Base-by-base conservation (phyloP, 306 rosid species). In the Rosa chinensis region DNA sequence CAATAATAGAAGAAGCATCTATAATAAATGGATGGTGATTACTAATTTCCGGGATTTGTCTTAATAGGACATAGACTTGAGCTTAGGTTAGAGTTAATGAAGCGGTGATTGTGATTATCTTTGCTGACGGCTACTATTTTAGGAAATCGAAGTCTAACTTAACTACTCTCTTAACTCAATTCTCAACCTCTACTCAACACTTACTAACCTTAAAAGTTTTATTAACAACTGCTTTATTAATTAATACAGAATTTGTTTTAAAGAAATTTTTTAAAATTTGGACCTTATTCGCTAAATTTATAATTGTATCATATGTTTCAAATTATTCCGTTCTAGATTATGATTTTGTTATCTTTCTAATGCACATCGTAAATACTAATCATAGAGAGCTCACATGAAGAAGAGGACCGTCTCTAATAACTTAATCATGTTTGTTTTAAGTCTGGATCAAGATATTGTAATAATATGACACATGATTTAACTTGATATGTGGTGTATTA, bases 31-130 rank as follows among this genome's bases (percentile, higher is more conserved):
- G 28, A 43, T 44, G 43, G 28, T 61, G 78, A 45, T 44, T 1
- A 6, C 70, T 64, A 35, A 64, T 64, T 43, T 61, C 42, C 13
- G 32, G 67, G 50, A 50, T 77, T 77, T 52, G 74, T 67, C 67
- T 66, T 39, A 52, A 21, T 40, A 23, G 5, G 75, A 69, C 53
- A 67, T 66, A 2, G 70, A 37, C 70, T 39, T 35, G n/a, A 7
- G 43, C 21, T 16, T 64, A 35, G 21, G 43, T 14, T 64, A 7
- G 4, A 14, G 44, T 18, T 37, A 16, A 37, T 35, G 44, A 35
- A 37, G 70, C 35, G 21, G 42, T 28, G 62, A 49, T 32, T 28
- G 39, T 74, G 45, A 58, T 53, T 16, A 17, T 16, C 9, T 53
- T 17, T 53, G 6, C 58, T 20, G 18, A 53, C 23, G 53, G 18